These are phyloP conservation scores for Exophiala viscosa DNA, from an alignment of 2,329 filamentous ascomycete genomes.

Conservation along the genomic window DNA sequence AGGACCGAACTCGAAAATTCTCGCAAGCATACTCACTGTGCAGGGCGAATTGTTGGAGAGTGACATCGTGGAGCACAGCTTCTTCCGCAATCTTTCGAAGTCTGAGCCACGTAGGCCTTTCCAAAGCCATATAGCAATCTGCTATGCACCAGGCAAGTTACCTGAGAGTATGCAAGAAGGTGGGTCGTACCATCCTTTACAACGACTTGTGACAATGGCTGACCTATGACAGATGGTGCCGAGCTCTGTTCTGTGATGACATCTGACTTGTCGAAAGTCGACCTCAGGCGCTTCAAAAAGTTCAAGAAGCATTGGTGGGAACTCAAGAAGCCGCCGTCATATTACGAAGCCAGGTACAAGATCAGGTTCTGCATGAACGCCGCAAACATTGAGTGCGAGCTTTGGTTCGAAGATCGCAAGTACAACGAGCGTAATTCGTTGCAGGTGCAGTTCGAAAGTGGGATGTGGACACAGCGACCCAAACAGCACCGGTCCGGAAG, in stretches of 20 bases:
- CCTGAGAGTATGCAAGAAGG: too few species aligned
- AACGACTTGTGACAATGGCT: too few species aligned
- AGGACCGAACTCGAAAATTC: too few species aligned
- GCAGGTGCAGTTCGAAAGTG: constrained; percentile 3
- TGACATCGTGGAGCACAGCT: background rate
- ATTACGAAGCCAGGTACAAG: constrained; percentile 2
- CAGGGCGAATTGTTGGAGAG: constrained; percentile 1
- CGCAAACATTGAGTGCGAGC: constrained; percentile 2
- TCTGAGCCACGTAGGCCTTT: background rate
- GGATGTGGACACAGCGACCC: constrained; percentile 2
- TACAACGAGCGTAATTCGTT: background rate
- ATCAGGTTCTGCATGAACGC: constrained; percentile 3
- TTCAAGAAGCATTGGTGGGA: constrained; percentile 6
- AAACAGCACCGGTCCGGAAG: background rate
- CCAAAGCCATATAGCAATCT: background rate
- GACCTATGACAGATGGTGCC: background rate
- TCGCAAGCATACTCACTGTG: too few species aligned
- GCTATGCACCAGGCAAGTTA: too few species aligned
- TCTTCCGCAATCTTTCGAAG: constrained; percentile 4
- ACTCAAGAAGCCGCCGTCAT: background rate
- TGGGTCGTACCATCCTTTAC: too few species aligned
- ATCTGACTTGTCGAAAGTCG: background rate
- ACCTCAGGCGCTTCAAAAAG: background rate
- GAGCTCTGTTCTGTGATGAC: constrained; percentile 4
- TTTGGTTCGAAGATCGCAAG: constrained; percentile 1